A percentile compares a stretch with the other conserved stretches of the same genome.
phyloP scores from a whole-genome alignment of 768 basidiomycete species.

The Tulasnella calospora region DNA sequence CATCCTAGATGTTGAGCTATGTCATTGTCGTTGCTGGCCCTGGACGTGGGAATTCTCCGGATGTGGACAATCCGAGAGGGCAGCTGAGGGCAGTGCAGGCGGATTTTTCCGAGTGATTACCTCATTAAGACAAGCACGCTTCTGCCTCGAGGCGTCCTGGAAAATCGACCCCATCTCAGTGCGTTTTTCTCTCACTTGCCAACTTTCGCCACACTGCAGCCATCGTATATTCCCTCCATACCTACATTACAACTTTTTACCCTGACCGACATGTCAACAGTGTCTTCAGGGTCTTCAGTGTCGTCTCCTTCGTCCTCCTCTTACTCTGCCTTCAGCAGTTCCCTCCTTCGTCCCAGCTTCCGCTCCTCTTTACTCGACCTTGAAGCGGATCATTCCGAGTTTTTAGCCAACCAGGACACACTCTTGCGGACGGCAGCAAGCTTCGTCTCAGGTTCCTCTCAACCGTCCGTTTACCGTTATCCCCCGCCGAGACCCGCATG shows the following conservation, averaged over 20 bases:
- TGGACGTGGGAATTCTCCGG: background rate
- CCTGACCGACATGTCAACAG: background rate
- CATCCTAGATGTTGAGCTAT: background rate
- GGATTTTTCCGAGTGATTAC: background rate
- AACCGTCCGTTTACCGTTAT: background rate
- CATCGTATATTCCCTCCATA: background rate
- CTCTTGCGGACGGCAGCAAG: background rate
- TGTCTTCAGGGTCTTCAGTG: background rate
- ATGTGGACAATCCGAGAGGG: background rate
- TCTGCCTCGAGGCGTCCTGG: background rate
- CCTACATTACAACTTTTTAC: background rate
- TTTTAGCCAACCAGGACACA: background rate
- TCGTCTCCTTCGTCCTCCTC: background rate
- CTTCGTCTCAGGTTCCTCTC: background rate
- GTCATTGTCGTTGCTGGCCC: background rate
- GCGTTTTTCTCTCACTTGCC: slow-evolving; percentile 6
- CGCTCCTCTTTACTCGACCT: background rate
- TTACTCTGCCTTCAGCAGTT: background rate
- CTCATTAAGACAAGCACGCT: slow-evolving; percentile 1
- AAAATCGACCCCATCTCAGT: background rate
- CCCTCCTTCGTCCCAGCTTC: background rate
- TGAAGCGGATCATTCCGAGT: background rate
- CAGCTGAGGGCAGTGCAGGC: background rate
- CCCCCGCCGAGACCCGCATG: background rate
- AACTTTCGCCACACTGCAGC: background rate